Conservation (phyloP, 2,329 filamentous ascomycete genomes). For the Sporothrix variecibatus region DNA sequence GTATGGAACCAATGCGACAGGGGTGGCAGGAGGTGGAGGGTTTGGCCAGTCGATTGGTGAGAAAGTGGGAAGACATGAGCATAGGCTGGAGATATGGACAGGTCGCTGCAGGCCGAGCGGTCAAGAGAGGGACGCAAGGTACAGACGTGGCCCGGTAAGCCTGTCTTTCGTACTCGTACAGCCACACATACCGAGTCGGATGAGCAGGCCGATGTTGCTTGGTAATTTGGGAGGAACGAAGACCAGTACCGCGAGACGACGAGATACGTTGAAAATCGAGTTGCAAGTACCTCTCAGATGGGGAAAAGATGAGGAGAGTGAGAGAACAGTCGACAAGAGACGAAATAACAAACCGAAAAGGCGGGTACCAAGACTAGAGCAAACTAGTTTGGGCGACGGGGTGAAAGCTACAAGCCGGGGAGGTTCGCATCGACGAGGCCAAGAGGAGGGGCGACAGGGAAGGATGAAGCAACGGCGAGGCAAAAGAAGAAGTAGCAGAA, state of each 20-base stretch:
- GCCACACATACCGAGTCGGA: neutral
- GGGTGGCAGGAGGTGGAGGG: neutral
- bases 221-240: neutral
- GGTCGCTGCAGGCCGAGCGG: neutral
- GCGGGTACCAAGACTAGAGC: neutral
- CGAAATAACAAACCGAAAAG: constrained; percentile 2
- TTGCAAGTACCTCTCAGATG: neutral
- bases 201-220: neutral
- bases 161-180: neutral
- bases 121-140: neutral
- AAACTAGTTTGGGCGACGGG: neutral
- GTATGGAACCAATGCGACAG: neutral
- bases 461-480: neutral
- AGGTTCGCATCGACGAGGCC: constrained; percentile 3
- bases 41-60: neutral
- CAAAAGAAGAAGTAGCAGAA: neutral
- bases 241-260: neutral
- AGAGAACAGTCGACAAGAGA: neutral
- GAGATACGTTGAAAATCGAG: neutral
- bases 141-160: neutral
- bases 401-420: neutral
- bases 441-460: constrained; percentile 6
- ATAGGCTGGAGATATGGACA: neutral
- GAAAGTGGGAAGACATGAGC: neutral
- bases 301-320: neutral